phyloP scores from a whole-genome alignment of 768 basidiomycete species.

The Lentinula guzmanii region DNA sequence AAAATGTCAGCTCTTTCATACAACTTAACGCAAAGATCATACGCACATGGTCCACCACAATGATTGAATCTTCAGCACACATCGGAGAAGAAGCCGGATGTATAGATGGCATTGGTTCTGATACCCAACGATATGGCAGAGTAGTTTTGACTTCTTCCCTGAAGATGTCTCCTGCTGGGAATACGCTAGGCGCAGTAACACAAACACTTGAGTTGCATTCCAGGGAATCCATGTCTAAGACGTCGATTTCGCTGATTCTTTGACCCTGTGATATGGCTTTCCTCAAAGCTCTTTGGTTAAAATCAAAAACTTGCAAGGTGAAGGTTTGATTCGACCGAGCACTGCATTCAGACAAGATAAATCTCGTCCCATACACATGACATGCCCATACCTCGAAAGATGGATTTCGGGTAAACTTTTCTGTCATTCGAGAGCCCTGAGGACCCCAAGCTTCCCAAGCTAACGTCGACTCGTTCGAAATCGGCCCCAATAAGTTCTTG shows the following conservation, averaged over 20 bases:
- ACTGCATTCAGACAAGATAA: conserved; percentile 21
- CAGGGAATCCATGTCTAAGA: not conserved
- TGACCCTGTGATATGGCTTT: conserved; percentile 14
- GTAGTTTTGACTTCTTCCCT: conserved; percentile 31
- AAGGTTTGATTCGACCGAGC: conserved; percentile 9
- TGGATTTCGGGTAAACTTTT: conserved; percentile 19
- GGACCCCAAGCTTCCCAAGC: conserved; percentile 52
- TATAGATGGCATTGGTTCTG: conserved; percentile 17
- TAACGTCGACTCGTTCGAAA: conserved; percentile 17
- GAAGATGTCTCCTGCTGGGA: conserved; percentile 31
- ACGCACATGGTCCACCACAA: conserved; percentile 37
- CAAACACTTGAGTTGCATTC: conserved; percentile 7
- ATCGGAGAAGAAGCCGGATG: conserved; percentile 28
- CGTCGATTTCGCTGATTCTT: not conserved
- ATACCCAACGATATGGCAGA: conserved; percentile 39
- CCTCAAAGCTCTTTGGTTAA: conserved; percentile 37
- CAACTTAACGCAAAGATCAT: not conserved
- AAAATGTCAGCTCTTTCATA: not conserved
- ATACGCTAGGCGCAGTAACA: conserved; percentile 15
- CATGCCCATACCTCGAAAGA: conserved; percentile 50
- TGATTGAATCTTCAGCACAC: conserved; percentile 52
- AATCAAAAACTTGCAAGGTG: conserved; percentile 41
- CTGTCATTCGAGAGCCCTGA: conserved; percentile 35
- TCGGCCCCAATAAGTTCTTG: conserved; percentile 14
- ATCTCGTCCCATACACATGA: conserved; percentile 47